Conservation (phyloP, 2,329 filamentous ascomycete genomes). For the Ophiostoma quercus region DNA sequence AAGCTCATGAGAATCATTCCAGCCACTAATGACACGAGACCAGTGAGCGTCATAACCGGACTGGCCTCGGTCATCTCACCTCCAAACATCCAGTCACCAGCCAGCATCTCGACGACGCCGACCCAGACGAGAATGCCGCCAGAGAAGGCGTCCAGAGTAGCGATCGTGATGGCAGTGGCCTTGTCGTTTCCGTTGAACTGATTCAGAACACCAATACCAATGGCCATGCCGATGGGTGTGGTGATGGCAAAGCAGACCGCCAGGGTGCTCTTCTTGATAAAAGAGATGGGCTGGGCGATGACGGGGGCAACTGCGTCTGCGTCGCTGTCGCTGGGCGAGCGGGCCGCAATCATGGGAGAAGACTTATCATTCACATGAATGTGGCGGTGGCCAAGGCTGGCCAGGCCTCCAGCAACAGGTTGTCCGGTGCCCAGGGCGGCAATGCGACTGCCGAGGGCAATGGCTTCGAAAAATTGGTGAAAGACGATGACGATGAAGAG, state of each 20-base stretch:
- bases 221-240: conserved; percentile 6
- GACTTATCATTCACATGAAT: not conserved
- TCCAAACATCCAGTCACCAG: not conserved
- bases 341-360: not conserved
- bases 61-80: not conserved
- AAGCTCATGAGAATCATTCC: not conserved
- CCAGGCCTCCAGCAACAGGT: not conserved
- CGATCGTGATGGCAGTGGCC: not conserved
- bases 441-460: conserved; percentile 1
- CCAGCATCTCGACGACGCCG: conserved; percentile 10
- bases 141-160: not conserved
- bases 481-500: not conserved
- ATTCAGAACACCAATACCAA: not conserved
- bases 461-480: not conserved
- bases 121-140: conserved; percentile 5
- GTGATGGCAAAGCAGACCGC: not conserved
- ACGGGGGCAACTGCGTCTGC: not conserved
- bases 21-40: not conserved
- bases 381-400: not conserved
- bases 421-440: not conserved
- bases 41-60: not conserved
- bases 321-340: not conserved
- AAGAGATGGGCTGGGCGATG: not conserved
- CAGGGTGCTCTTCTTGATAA: not conserved
- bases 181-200: conserved; percentile 8